A percentile compares a stretch with the other conserved stretches of the same genome.
These are phyloP conservation scores for Pochonia chlamydosporia DNA, from an alignment of 2,329 filamentous ascomycete species.

Conservation along the genomic window DNA sequence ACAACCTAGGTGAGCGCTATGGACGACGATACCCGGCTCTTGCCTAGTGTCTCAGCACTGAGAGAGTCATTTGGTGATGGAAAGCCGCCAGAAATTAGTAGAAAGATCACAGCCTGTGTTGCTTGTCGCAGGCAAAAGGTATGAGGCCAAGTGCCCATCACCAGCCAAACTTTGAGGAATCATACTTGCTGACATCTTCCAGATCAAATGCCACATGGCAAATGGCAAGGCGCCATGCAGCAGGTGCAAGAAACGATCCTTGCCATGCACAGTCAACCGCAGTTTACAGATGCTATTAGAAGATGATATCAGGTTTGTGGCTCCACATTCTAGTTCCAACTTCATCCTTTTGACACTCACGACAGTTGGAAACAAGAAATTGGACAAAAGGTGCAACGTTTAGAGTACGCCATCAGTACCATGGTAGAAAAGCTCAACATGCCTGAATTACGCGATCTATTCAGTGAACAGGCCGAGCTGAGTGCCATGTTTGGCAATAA, in stretches of 20 bases:
- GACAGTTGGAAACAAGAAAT: slow-evolving; percentile 34
- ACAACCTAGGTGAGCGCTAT: too few relatives aligned
- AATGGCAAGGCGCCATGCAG: slow-evolving; percentile 30
- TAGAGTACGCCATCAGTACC: slow-evolving; percentile 28
- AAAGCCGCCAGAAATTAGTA: slow-evolving; percentile 27
- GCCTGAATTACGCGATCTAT: not conserved
- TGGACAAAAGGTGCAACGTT: slow-evolving; percentile 25
- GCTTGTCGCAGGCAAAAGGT: slow-evolving; percentile 33
- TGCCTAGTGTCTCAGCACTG: slow-evolving; percentile 13
- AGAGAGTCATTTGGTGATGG: slow-evolving; percentile 28
- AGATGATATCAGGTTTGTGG: slow-evolving; percentile 25
- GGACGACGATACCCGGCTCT: too few relatives aligned
- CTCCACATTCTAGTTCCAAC: not conserved
- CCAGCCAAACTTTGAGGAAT: too few relatives aligned
- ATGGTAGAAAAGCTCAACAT: slow-evolving; percentile 10
- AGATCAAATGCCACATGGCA: slow-evolving; percentile 32
- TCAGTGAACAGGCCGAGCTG: slow-evolving; percentile 1
- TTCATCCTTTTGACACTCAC: too few relatives aligned
- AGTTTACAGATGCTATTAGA: slow-evolving; percentile 36
- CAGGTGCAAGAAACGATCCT: slow-evolving; percentile 31
- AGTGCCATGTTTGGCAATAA: too few relatives aligned
- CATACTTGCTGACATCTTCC: too few relatives aligned
- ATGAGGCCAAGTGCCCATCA: slow-evolving; percentile 16
- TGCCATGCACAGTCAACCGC: slow-evolving; percentile 34
- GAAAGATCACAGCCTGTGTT: slow-evolving; percentile 29